Conservation (phyloP, 148 eudicot species). For the Camellia lanceoleosa region DNA sequence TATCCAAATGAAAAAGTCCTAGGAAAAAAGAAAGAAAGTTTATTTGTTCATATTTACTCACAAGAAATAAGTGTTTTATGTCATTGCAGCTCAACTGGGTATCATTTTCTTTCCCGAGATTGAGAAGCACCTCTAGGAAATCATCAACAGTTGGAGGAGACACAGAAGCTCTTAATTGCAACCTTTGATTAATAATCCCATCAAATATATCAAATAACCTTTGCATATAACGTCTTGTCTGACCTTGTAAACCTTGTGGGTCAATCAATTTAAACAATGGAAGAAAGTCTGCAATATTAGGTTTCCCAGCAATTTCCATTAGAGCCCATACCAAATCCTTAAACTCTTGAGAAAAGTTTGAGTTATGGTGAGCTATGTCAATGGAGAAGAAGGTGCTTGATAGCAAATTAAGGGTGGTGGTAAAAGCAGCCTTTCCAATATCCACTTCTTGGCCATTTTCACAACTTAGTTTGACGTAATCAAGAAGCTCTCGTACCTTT, state of each 20-base stretch:
- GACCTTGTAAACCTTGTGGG: background rate
- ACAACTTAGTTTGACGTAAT: background rate
- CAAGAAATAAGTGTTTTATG: constrained; percentile 26
- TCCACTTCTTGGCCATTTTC: background rate
- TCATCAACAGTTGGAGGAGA: constrained; percentile 1
- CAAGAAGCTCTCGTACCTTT: background rate
- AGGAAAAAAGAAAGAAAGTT: too few species aligned
- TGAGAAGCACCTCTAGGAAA: constrained; percentile 26
- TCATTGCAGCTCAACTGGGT: constrained; percentile 22
- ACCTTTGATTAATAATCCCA: constrained; percentile 20
- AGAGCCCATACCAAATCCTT: background rate
- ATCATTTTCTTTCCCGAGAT: constrained; percentile 14
- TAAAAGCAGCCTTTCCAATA: background rate
- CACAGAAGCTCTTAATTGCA: background rate
- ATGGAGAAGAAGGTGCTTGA: constrained; percentile 1
- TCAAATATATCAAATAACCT: background rate
- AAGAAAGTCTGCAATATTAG: background rate
- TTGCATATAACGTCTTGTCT: background rate
- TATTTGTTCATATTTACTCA: constrained; percentile 13
- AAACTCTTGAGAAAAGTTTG: background rate
- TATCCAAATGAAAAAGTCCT: too few species aligned
- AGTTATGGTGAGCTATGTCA: background rate
- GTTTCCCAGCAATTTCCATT: background rate
- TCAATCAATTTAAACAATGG: background rate
- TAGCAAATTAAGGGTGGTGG: background rate